Conservation (phyloP, 495 filamentous ascomycete species). For the Xylaria acuta region DNA sequence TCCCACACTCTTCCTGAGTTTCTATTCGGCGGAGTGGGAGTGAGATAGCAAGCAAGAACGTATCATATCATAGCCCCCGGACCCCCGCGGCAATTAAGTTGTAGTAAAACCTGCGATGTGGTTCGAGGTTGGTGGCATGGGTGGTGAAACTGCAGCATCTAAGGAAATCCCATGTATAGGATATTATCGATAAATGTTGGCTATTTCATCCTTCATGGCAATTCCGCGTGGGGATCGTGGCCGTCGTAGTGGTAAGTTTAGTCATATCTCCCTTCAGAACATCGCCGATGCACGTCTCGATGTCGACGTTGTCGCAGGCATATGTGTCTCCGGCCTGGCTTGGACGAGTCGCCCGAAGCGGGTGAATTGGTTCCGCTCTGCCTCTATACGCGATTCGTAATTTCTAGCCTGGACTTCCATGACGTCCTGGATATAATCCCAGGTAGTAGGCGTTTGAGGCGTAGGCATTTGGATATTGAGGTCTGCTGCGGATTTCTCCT, state of each 20-base stretch:
- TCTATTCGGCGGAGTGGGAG: background rate
- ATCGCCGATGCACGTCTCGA: slow-evolving; percentile 2
- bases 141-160: background rate
- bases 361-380: slow-evolving; percentile 44
- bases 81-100: too few relatives aligned
- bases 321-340: background rate
- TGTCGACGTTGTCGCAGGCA: background rate
- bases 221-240: background rate
- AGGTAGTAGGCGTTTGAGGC: slow-evolving; percentile 30
- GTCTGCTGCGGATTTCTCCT: slow-evolving; percentile 12
- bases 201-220: background rate
- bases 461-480: slow-evolving; percentile 33
- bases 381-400: slow-evolving; percentile 31
- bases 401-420: slow-evolving; percentile 35
- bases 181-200: background rate
- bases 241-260: background rate
- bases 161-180: background rate
- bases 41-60: background rate
- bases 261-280: background rate
- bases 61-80: too few relatives aligned
- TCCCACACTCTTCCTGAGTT: background rate
- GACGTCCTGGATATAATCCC: slow-evolving; percentile 32
- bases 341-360: slow-evolving; percentile 43
- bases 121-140: background rate
- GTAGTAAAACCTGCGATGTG: background rate